Conservation (phyloP, 805 yeast genomes). For the Blastobotrys peoriensis region DNA sequence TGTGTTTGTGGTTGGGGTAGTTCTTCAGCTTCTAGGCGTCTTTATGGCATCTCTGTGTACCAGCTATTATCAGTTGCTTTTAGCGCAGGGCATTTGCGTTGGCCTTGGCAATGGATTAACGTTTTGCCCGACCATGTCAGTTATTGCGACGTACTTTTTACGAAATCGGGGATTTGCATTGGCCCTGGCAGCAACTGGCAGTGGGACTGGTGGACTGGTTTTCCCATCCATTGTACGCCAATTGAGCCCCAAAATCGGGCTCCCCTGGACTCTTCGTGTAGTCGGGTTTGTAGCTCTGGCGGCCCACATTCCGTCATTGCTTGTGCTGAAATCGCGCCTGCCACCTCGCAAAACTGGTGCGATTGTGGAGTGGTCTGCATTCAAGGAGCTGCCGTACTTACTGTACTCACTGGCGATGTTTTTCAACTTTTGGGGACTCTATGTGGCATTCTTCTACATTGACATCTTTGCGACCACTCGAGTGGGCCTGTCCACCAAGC, state of each 20-base stretch:
- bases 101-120: conserved; percentile 41
- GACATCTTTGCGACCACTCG: conserved; percentile 27
- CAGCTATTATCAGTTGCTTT: conserved; percentile 44
- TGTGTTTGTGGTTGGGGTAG: conserved; percentile 21
- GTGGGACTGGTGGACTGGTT: conserved; percentile 46
- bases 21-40: conserved; percentile 23
- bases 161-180: conserved; percentile 40
- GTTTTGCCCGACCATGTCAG: conserved; percentile 40
- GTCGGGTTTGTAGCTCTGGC: conserved; percentile 38
- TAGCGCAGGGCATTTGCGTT: conserved; percentile 46
- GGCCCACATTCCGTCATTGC: conserved; percentile 21
- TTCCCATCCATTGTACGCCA: conserved; percentile 43
- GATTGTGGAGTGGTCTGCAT: conserved; percentile 16
- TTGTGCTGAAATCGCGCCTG: conserved; percentile 25
- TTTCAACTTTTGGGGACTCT: conserved; percentile 28
- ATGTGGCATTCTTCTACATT: conserved; percentile 30
- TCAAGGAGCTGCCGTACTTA: conserved; percentile 24
- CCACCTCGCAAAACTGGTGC: conserved; percentile 26
- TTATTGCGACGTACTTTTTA: conserved; percentile 41
- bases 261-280: conserved; percentile 44
- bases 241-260: conserved; percentile 40
- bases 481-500: conserved; percentile 17
- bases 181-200: conserved; percentile 44
- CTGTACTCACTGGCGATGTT: conserved; percentile 21
- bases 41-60: conserved; percentile 33